Percentiles rank a stretch among this genome's conserved stretches.
These are phyloP conservation scores for Punica granatum DNA, from an alignment of 345 rosid genomes.

Conservation along the genomic window DNA sequence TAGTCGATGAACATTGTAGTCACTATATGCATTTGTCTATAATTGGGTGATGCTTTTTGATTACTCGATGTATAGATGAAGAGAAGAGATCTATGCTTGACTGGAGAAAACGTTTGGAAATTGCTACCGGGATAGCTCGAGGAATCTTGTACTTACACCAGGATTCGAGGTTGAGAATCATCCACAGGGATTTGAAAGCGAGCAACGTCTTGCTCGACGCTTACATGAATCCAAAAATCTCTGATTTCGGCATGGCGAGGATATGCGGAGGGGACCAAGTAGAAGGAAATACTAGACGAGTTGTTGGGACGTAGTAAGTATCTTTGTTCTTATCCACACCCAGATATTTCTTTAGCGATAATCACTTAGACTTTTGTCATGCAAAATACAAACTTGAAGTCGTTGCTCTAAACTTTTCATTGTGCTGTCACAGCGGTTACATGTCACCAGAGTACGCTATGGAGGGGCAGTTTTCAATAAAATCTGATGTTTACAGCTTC, in stretches of 20 bases:
- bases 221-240: conserved; percentile 17
- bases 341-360: background rate
- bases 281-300: conserved; percentile 6
- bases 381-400: background rate
- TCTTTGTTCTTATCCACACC: too few relatives aligned
- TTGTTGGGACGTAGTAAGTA: conserved; percentile 18
- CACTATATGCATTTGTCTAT: background rate
- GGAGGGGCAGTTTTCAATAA: conserved; percentile 50
- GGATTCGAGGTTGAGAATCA: conserved; percentile 14
- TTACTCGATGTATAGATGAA: background rate
- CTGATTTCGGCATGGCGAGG: conserved; percentile 15
- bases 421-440: conserved; percentile 32
- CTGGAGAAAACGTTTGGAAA: conserved; percentile 12
- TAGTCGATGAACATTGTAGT: background rate
- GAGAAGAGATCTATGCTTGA: conserved; percentile 3
- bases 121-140: conserved; percentile 13
- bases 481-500: conserved; percentile 66
- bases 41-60: background rate
- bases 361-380: background rate
- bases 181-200: conserved; percentile 16
- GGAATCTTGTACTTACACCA: conserved; percentile 17
- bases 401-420: background rate
- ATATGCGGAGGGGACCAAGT: conserved; percentile 8
- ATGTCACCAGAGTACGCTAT: conserved; percentile 83
- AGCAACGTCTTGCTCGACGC: conserved; percentile 13